Evolutionary conservation across 805 yeast species (phyloP).

Genomic region (Vanderwaltozyma verrucispora): DNA sequence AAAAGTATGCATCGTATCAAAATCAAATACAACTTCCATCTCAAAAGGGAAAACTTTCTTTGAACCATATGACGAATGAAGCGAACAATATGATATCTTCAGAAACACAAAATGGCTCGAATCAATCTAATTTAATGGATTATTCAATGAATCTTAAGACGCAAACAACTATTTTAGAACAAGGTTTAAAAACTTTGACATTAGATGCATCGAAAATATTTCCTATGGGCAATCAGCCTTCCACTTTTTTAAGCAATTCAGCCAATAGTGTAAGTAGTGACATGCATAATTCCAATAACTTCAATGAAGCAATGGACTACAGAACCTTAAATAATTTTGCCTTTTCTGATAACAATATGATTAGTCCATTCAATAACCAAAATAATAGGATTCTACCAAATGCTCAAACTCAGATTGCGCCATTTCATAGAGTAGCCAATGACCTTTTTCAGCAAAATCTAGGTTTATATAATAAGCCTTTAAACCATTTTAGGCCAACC

Average conservation of each 20-base stretch:
- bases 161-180: neutral
- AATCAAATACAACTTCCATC: too few species aligned
- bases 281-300: neutral
- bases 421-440: neutral
- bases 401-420: neutral
- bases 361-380: neutral
- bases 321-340: neutral
- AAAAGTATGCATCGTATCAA: too few species aligned
- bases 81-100: too few species aligned
- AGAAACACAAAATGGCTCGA: too few species aligned
- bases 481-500: neutral
- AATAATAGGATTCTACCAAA: neutral
- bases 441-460: neutral
- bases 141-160: too few species aligned
- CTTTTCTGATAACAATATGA: neutral
- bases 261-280: neutral
- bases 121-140: too few species aligned
- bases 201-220: neutral
- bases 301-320: neutral
- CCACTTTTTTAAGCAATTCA: neutral
- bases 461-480: neutral
- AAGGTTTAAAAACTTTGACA: neutral
- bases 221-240: neutral
- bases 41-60: too few species aligned
- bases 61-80: too few species aligned